Base-by-base conservation (phyloP, 768 basidiomycete genomes). In the Boletus sp. region DNA sequence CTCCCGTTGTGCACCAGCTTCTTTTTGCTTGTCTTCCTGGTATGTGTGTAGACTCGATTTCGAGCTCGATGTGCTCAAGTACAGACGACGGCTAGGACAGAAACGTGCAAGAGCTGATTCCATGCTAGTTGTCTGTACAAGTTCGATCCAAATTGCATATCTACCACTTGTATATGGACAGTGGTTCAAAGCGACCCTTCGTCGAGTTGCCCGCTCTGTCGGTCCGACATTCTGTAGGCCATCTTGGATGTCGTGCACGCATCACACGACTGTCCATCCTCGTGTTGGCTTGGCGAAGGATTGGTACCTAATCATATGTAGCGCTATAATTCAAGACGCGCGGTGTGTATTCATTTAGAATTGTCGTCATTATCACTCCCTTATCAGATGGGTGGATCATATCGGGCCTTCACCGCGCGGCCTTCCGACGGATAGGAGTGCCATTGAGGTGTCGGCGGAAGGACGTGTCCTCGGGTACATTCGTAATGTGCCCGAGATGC, bases 101-200 rank as follows among this genome's bases (percentile, higher is more conserved):
- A 84, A 72, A 96, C 94, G 2, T 97, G 94, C 75, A 92, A 90
- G 73, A 96, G 96, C 70, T 79, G 88, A 41, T 98, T 95, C 81
- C 94, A 96, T 68, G 86, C 92, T 0, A 85, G 83, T 18, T 98
- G 94, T 75, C 73, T 98, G 61, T 96, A 89, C 77, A 95, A 95
- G 79, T 66, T 54, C 37, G 15, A 41, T 50, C 41, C 24, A 45
- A 8, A 9, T 11, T 2, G 8, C n/a, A 9, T 17, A 9, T 32
- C 29, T n/a, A 14, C 17, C 44, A 35, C 30, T 57, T 29, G 17
- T 12, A 50, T 49, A 30, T 28, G n/a, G 57, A 60, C 55, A 94
- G 90, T 94, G 92, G 92, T 93, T 93, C 72, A 89, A 87, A 67
- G 79, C 85, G 24, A 92, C 62, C 92, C 94, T 76, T 89, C 90